Evolutionary conservation across 768 basidiomycete species (phyloP).

Genomic region (Xerocomellus intermedius): DNA sequence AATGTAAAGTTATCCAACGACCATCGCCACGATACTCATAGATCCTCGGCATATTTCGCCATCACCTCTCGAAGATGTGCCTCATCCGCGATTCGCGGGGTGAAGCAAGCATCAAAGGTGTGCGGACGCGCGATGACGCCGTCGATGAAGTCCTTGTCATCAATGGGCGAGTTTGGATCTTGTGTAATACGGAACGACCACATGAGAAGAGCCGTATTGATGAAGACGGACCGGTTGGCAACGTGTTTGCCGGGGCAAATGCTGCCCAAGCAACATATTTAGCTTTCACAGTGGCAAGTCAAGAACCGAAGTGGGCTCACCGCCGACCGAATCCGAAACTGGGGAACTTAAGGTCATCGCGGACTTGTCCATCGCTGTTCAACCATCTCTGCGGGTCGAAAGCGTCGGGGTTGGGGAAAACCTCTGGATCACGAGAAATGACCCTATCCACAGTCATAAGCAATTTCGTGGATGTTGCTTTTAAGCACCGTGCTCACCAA

Average conservation of each 20-base stretch:
- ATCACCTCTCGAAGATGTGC: conserved; percentile 26
- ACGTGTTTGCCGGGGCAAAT: conserved; percentile 68
- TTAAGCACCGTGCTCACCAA: conserved; percentile 23
- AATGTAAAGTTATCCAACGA: no score
- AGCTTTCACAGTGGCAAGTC: background rate
- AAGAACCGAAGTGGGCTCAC: conserved; percentile 12
- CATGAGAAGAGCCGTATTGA: conserved; percentile 60
- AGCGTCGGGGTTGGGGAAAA: conserved; percentile 57
- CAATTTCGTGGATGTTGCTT: background rate
- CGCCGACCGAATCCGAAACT: conserved; percentile 57
- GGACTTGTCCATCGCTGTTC: conserved; percentile 34
- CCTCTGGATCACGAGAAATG: conserved; percentile 53
- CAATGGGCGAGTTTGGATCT: conserved; percentile 54
- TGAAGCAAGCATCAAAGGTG: conserved; percentile 58
- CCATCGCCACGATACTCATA: conserved; percentile 3
- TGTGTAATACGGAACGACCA: conserved; percentile 63
- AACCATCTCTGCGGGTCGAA: conserved; percentile 64
- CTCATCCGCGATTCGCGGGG: conserved; percentile 39
- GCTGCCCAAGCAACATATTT: conserved; percentile 27
- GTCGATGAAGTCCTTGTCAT: conserved; percentile 60
- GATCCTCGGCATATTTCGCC: conserved; percentile 22
- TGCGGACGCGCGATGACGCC: conserved; percentile 62
- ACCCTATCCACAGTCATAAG: conserved; percentile 35
- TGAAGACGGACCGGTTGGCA: conserved; percentile 57
- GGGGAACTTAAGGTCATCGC: conserved; percentile 53